A percentile compares a stretch with the other conserved stretches of the same genome.
These are phyloP conservation scores for Austroboletus eburneus DNA, from an alignment of 768 basidiomycete genomes.

Conservation along the genomic window DNA sequence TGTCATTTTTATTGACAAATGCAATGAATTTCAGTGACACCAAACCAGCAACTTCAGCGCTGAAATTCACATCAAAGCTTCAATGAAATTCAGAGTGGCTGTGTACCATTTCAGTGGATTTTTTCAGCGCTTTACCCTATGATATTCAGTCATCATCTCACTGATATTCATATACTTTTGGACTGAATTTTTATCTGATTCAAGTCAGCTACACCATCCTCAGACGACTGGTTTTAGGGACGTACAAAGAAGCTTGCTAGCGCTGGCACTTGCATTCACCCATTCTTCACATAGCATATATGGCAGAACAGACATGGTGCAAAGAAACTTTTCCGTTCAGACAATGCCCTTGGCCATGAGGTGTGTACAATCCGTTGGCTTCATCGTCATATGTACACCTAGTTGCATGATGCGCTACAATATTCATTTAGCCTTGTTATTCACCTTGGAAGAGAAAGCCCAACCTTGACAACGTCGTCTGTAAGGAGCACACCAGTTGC, in stretches of 20 bases:
- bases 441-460: slow-evolving; percentile 4
- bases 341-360: slow-evolving; percentile 65
- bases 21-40: too few species aligned
- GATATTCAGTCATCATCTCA: too few species aligned
- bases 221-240: slow-evolving; percentile 6
- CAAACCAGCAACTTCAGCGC: too few species aligned
- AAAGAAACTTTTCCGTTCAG: slow-evolving; percentile 86
- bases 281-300: slow-evolving; percentile 64
- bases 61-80: too few species aligned
- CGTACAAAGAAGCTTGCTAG: slow-evolving; percentile 61
- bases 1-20: too few species aligned
- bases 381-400: slow-evolving; percentile 60
- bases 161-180: too few species aligned
- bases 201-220: background rate
- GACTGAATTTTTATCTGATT: background rate
- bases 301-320: slow-evolving; percentile 62
- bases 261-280: slow-evolving; percentile 56
- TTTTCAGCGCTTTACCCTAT: too few species aligned
- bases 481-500: slow-evolving; percentile 62
- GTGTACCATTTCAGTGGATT: too few species aligned
- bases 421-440: background rate
- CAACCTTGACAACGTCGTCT: slow-evolving; percentile 59
- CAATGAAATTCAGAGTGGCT: too few species aligned
- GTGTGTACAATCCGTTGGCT: slow-evolving; percentile 72
- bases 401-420: slow-evolving; percentile 56